Percentiles rank a stretch among this genome's conserved stretches.
phyloP scores from a whole-genome alignment of 129 eudicot genomes.

The Flaveria bidentis region DNA sequence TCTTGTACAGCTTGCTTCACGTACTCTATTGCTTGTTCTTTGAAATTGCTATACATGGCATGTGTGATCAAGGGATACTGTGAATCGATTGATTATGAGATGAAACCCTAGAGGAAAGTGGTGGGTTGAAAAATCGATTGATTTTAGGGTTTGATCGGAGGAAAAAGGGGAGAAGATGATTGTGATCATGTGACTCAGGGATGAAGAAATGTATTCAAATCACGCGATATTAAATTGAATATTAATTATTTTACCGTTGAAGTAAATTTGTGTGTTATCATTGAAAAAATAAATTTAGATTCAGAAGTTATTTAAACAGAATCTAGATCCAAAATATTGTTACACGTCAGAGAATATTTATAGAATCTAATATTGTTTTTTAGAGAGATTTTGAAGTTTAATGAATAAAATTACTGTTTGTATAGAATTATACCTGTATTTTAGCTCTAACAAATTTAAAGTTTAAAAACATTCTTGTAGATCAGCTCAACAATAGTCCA shows the following conservation, averaged over 20 bases:
- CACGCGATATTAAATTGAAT: neutral
- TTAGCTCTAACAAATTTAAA: too few species aligned
- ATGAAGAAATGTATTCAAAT: slow-evolving; percentile 10
- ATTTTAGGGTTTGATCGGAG: slow-evolving; percentile 35
- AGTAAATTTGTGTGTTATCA: neutral
- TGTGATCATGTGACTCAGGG: slow-evolving; percentile 28
- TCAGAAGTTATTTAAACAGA: neutral
- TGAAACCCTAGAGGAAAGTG: slow-evolving; percentile 25
- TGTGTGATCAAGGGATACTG: slow-evolving; percentile 8
- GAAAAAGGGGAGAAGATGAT: slow-evolving; percentile 19
- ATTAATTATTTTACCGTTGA: neutral
- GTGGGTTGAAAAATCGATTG: slow-evolving; percentile 5
- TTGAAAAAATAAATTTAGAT: neutral
- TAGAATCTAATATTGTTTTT: too few species aligned
- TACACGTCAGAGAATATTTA: neutral
- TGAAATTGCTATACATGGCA: slow-evolving; percentile 88
- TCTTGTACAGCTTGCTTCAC: slow-evolving; percentile 89
- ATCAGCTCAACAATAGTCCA: neutral
- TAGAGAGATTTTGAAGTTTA: too few species aligned
- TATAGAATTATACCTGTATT: too few species aligned
- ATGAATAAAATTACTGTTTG: too few species aligned
- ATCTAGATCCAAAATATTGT: neutral
- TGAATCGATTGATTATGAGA: slow-evolving; percentile 8
- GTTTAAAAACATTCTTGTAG: too few species aligned
- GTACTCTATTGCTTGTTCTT: slow-evolving; percentile 89